phyloP scores from a whole-genome alignment of 768 basidiomycete genomes.

The Termitomyces heimii region DNA sequence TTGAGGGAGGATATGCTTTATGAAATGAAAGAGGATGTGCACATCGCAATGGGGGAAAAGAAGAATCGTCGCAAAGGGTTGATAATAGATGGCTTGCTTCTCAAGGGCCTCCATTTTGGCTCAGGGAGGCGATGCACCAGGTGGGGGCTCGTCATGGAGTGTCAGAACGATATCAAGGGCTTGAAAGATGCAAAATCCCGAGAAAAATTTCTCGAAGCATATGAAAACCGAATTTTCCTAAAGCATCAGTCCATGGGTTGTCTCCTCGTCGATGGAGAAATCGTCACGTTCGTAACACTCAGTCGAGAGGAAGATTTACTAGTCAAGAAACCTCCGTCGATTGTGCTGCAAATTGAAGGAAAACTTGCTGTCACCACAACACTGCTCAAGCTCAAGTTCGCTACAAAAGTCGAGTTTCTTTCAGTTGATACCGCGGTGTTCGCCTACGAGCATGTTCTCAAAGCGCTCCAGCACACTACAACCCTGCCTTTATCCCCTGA shows the following conservation, averaged over 20 bases:
- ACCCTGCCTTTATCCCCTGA: not conserved
- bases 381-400: not conserved
- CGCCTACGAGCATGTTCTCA: not conserved
- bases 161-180: not conserved
- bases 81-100: not conserved
- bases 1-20: slow-evolving; percentile 11
- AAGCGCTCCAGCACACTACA: not conserved
- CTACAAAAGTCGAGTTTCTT: not conserved
- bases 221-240: not conserved
- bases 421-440: not conserved
- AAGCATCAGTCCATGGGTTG: not conserved
- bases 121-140: not conserved
- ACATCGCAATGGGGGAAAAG: slow-evolving; percentile 9
- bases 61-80: not conserved
- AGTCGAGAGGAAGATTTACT: not conserved
- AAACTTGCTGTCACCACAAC: not conserved
- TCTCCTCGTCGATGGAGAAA: not conserved
- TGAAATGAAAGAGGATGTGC: slow-evolving; percentile 41
- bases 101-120: not conserved
- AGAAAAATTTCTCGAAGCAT: not conserved
- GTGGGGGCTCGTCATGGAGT: not conserved
- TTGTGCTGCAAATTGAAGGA: not conserved
- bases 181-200: not conserved
- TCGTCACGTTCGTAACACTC: not conserved
- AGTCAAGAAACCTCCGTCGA: not conserved